Conservation (phyloP, 2,329 filamentous ascomycete species). For the Fusarium poae region DNA sequence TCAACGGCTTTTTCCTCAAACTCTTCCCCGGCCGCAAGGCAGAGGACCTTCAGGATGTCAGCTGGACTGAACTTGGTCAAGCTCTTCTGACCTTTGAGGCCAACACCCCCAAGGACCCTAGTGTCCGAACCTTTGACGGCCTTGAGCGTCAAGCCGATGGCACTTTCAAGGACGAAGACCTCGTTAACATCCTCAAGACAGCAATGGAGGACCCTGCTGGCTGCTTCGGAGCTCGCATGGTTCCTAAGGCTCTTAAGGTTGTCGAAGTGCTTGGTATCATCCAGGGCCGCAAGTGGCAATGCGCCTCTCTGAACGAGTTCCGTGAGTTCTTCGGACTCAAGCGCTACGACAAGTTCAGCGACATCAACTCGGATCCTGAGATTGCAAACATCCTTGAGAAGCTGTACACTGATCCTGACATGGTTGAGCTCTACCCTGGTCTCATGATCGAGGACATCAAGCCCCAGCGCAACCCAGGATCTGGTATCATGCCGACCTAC, state of each 20-base stretch:
- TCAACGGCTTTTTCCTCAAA: constrained; percentile 63
- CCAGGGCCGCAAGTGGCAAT: constrained; percentile 71
- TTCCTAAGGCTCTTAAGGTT: constrained; percentile 69
- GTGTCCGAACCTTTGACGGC: constrained; percentile 62
- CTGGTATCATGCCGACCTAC: constrained; percentile 56
- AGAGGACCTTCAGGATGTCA: constrained; percentile 57
- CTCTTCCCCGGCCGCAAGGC: constrained; percentile 47
- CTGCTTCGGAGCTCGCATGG: constrained; percentile 69
- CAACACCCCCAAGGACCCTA: constrained; percentile 55
- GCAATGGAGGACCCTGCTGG: constrained; percentile 73
- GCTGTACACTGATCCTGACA: constrained; percentile 73
- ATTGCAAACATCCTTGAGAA: constrained; percentile 68
- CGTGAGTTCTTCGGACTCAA: constrained; percentile 72
- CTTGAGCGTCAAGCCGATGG: constrained; percentile 64
- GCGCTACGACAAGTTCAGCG: constrained; percentile 67
- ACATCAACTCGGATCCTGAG: constrained; percentile 70
- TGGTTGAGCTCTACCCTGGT: constrained; percentile 78
- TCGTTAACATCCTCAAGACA: constrained; percentile 67
- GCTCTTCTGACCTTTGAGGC: constrained; percentile 39
- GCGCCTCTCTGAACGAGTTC: constrained; percentile 74
- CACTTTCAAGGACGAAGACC: constrained; percentile 68
- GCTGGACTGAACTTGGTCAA: constrained; percentile 42
- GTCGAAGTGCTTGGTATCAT: constrained; percentile 74
- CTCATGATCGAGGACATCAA: constrained; percentile 72
- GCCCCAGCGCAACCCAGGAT: constrained; percentile 63